Conservation (phyloP, 2,329 filamentous ascomycete species). For the Colletotrichum sp. region DNA sequence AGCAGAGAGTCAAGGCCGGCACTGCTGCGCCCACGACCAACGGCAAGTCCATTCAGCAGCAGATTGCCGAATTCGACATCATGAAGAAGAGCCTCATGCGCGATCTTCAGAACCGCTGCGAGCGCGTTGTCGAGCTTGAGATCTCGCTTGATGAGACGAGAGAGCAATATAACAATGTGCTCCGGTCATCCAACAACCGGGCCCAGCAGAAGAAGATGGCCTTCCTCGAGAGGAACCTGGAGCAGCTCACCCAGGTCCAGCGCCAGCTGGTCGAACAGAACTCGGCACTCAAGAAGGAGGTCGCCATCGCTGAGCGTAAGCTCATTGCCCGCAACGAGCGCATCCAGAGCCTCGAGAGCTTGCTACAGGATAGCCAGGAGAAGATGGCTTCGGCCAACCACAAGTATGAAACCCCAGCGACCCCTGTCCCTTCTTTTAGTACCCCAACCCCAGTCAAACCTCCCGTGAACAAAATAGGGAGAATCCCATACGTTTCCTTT, state of each 20-base stretch:
- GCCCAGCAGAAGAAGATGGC: slow-evolving; percentile 99
- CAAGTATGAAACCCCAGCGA: slow-evolving; percentile 63
- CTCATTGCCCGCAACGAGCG: slow-evolving; percentile 95
- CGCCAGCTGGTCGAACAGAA: slow-evolving; percentile 98
- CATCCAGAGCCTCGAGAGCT: slow-evolving; percentile 88
- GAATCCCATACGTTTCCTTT: neutral
- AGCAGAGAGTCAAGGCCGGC: slow-evolving; percentile 73
- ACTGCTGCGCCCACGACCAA: slow-evolving; percentile 67
- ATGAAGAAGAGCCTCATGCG: slow-evolving; percentile 99
- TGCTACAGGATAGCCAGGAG: slow-evolving; percentile 97
- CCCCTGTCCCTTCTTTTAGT: neutral
- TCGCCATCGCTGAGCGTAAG: slow-evolving; percentile 97
- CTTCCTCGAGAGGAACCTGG: slow-evolving; percentile 96
- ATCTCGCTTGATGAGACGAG: slow-evolving; percentile 97
- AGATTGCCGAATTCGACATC: slow-evolving; percentile 97
- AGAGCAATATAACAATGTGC: slow-evolving; percentile 98
- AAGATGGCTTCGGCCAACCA: slow-evolving; percentile 97
- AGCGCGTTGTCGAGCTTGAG: slow-evolving; percentile 96
- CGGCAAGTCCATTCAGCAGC: slow-evolving; percentile 94
- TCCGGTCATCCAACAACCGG: slow-evolving; percentile 95
- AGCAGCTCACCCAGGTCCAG: slow-evolving; percentile 97
- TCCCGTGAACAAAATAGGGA: neutral
- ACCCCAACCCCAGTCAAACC: neutral
- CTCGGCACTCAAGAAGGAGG: slow-evolving; percentile 96
- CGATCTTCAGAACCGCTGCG: slow-evolving; percentile 96